A percentile compares a stretch with the other conserved stretches of the same genome.
Evolutionary conservation across 306 rosid genomes (phyloP).

Genomic region (Datisca glomerata): DNA sequence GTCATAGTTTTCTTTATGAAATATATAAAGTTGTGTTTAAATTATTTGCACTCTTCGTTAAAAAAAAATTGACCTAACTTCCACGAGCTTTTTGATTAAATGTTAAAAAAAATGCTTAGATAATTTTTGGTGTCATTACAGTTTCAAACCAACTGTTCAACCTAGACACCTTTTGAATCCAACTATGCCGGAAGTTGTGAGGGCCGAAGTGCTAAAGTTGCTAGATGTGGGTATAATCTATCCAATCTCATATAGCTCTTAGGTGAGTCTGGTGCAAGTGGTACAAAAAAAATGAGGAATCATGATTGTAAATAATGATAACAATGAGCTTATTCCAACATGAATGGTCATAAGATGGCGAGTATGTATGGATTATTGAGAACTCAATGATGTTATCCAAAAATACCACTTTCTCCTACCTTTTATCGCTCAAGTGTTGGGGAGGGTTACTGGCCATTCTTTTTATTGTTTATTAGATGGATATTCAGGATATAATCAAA

Average conservation of each 20-base stretch:
- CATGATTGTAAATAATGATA: neutral
- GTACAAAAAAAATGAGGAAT: neutral
- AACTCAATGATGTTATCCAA: neutral
- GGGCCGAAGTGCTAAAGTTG: no score
- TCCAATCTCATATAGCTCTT: neutral
- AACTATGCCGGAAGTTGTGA: no score
- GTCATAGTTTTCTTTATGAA: no score
- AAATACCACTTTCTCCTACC: neutral
- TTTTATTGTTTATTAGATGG: neutral
- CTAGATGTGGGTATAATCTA: neutral
- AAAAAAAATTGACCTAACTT: no score
- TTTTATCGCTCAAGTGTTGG: neutral
- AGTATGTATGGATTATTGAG: neutral
- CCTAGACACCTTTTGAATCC: no score
- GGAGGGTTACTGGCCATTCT: neutral
- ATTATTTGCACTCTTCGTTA: no score
- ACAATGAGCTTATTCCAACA: neutral
- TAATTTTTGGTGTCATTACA: no score
- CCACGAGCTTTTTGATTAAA: no score
- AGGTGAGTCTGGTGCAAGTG: neutral
- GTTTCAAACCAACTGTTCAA: no score
- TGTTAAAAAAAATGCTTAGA: no score
- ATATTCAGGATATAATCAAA: neutral
- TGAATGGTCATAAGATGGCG: neutral
- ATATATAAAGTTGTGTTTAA: no score